These are phyloP conservation scores for Plectosphaerella sp. DNA, from an alignment of 2,329 filamentous ascomycete genomes.

Conservation along the genomic window DNA sequence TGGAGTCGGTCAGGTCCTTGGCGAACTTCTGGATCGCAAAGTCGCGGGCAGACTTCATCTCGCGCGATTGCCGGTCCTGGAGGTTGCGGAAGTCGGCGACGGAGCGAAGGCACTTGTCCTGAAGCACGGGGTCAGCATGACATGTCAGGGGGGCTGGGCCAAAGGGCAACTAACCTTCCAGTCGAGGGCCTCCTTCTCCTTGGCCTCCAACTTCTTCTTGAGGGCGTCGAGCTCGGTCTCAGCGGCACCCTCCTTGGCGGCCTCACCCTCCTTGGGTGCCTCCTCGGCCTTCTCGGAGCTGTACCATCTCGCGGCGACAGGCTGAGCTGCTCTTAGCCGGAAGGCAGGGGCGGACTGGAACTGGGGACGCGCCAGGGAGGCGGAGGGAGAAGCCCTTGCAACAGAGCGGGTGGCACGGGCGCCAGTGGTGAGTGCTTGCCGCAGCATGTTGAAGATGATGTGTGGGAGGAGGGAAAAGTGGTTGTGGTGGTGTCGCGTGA, in stretches of 20 bases:
- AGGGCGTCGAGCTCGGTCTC: constrained; percentile 35
- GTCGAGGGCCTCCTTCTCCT: constrained; percentile 57
- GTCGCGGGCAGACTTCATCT: constrained; percentile 80
- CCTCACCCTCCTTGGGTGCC: constrained; percentile 24
- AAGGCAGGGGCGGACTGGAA: constrained; percentile 29
- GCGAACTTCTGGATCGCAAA: constrained; percentile 96
- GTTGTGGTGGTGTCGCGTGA: constrained; percentile 9
- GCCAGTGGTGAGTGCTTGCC: constrained; percentile 37
- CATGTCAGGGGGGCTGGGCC: constrained; percentile 1
- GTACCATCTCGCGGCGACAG: constrained; percentile 38
- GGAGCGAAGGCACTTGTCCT: constrained; percentile 94
- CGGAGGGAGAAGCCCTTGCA: constrained; percentile 26
- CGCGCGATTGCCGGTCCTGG: constrained; percentile 88
- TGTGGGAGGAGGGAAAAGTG: not conserved
- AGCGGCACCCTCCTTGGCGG: constrained; percentile 18
- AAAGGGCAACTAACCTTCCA: constrained; percentile 66
- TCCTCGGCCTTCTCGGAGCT: constrained; percentile 43
- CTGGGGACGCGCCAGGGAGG: constrained; percentile 30
- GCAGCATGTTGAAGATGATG: constrained; percentile 33
- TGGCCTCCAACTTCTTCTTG: constrained; percentile 48
- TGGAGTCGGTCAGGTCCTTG: constrained; percentile 87
- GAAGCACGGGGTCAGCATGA: constrained; percentile 1
- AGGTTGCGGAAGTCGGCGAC: constrained; percentile 98
- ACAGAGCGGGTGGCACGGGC: constrained; percentile 39
- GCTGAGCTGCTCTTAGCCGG: constrained; percentile 30